Base-by-base conservation (phyloP, 1,284 basidiomycete genomes). In the Spongispora temasekensis region DNA sequence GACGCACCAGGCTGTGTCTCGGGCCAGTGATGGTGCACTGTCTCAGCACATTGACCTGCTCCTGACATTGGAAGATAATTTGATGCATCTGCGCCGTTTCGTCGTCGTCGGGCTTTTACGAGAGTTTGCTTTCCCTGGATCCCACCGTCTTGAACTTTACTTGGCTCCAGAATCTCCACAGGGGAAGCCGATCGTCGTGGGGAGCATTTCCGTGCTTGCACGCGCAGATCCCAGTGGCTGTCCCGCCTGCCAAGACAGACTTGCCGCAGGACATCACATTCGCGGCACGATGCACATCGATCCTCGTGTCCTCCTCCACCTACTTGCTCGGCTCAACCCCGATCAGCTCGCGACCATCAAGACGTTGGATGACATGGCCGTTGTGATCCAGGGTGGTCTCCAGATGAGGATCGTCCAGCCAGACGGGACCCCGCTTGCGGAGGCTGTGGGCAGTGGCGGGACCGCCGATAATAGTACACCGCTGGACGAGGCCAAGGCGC, bases 91-190 rank as follows among this genome's bases (percentile, higher is more conserved):
- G 32, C 67, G 63, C 28, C 55, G 58, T 10, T 67, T 59, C 25
- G 25, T 13, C n/a, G 8, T 65, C 7, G 2, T 15, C 0, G 67
- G 57, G 9, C 5, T 56, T 0, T 9, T 67, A 5, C 67, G 65
- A 30, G 67, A 67, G 56, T 69, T 69, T 34, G 65, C 65, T 5
- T 65, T 55, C 54, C 5, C 55, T 7, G 65, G 65, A 31, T 67
- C 65, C 28, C 55, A 67, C 17, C 65, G 67, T 40, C 67, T 67
- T 27, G 67, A 67, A 19, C 58, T 67, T 5, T 65, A 57, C 42
- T 3, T 69, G 1, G 37, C 17, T 15, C 57, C 60, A 5, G 61
- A 64, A 28, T 12, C 51, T 6, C 3, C 4, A 4, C 30, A 28
- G 12, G 15, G 50, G 25, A 19, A 27, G 1, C 1, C 52, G 5